A percentile compares a stretch with the other conserved stretches of the same genome.
Evolutionary conservation across 2,329 filamentous ascomycete genomes (phyloP).

Genomic region (Penicillium sp.): DNA sequence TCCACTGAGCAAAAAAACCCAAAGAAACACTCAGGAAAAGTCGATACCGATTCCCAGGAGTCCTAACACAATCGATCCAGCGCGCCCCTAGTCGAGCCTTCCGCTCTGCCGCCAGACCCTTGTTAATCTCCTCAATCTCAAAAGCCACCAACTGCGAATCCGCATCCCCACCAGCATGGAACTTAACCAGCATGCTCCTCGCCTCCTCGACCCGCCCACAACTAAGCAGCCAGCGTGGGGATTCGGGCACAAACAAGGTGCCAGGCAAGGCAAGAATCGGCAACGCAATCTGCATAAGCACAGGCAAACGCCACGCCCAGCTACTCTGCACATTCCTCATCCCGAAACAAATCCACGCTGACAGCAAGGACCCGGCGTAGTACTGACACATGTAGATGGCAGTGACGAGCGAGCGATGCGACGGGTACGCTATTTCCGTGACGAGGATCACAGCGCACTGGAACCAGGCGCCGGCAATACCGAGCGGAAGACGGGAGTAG

Average conservation of each 20-base stretch:
- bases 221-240: slow-evolving; percentile 13
- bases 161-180: slow-evolving; percentile 16
- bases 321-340: neutral
- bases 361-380: slow-evolving; percentile 27
- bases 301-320: slow-evolving; percentile 17
- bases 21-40: slow-evolving; percentile 12
- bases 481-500: slow-evolving; percentile 35
- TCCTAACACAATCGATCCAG: slow-evolving; percentile 10
- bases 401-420: slow-evolving; percentile 34
- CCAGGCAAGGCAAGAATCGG: slow-evolving; percentile 10
- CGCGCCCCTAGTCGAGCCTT: neutral
- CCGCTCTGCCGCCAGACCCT: neutral
- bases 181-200: slow-evolving; percentile 1
- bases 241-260: slow-evolving; percentile 2
- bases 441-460: slow-evolving; percentile 35
- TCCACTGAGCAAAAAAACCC: slow-evolving; percentile 16
- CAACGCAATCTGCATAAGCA: slow-evolving; percentile 13
- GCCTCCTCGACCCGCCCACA: slow-evolving; percentile 4
- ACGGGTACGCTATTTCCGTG: slow-evolving; percentile 45
- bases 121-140: slow-evolving; percentile 13
- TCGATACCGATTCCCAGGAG: slow-evolving; percentile 16
- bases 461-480: slow-evolving; percentile 35
- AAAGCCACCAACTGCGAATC: slow-evolving; percentile 11
- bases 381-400: slow-evolving; percentile 35
- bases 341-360: slow-evolving; percentile 17